A percentile compares a stretch with the other conserved stretches of the same genome.
Evolutionary conservation across 2,329 filamentous ascomycete genomes (phyloP).

Genomic region (Cladophialophora yegresii): DNA sequence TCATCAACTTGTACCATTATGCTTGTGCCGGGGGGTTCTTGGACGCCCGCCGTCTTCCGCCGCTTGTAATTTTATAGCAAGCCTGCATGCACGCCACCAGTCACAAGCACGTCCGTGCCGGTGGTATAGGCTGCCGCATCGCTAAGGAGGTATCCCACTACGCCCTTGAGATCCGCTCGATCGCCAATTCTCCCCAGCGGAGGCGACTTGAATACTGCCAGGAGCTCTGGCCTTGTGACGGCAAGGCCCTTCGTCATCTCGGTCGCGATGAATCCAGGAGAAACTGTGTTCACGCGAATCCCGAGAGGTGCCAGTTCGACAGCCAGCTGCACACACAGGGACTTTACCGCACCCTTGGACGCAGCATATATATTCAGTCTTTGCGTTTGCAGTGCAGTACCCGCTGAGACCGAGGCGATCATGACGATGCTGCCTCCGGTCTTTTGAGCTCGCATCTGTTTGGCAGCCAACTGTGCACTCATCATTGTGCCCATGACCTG

Average conservation of each 20-base stretch:
- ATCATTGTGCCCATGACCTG: constrained; percentile 52
- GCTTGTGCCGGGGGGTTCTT: background rate
- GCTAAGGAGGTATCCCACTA: constrained; percentile 47
- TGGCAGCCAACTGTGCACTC: constrained; percentile 52
- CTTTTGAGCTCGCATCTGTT: constrained; percentile 55
- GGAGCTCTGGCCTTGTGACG: constrained; percentile 24
- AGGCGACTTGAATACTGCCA: constrained; percentile 24
- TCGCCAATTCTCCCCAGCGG: constrained; percentile 40
- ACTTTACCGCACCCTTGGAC: constrained; percentile 48
- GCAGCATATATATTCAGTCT: constrained; percentile 39
- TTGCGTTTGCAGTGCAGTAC: constrained; percentile 39
- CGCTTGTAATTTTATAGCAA: constrained; percentile 5
- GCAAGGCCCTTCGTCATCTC: constrained; percentile 51
- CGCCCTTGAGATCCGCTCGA: constrained; percentile 45
- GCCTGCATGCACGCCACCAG: constrained; percentile 45
- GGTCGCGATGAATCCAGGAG: constrained; percentile 49
- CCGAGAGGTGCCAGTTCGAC: constrained; percentile 55
- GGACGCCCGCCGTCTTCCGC: background rate
- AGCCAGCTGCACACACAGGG: constrained; percentile 46
- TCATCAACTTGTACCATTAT: background rate
- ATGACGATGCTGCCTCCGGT: constrained; percentile 41
- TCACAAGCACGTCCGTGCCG: constrained; percentile 42
- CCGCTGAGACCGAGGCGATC: constrained; percentile 33
- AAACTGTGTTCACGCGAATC: constrained; percentile 53
- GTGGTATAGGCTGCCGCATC: constrained; percentile 49